Evolutionary conservation across 2,329 filamentous ascomycete genomes (phyloP).

Genomic region (Zasmidium citrigriseum): DNA sequence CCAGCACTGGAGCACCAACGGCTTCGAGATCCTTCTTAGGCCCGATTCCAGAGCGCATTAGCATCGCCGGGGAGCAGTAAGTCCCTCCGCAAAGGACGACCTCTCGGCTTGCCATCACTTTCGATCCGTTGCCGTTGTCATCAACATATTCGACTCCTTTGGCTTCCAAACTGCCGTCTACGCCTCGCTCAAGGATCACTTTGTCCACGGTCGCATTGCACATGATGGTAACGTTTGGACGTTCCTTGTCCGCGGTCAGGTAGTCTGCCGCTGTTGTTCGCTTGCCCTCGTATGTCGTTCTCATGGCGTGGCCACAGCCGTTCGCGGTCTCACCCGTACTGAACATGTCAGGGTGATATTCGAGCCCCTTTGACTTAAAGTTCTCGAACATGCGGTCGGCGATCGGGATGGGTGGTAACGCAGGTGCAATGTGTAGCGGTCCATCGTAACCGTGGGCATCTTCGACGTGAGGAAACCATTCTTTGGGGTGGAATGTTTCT

Average conservation of each 20-base stretch:
- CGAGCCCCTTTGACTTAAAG: slow-evolving; percentile 28
- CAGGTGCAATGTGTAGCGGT: slow-evolving; percentile 35
- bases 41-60: slow-evolving; percentile 58
- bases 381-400: slow-evolving; percentile 27
- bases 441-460: slow-evolving; percentile 27
- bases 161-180: slow-evolving; percentile 48
- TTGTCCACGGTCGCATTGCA: slow-evolving; percentile 55
- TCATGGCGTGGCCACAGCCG: slow-evolving; percentile 57
- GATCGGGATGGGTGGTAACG: slow-evolving; percentile 48
- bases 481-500: slow-evolving; percentile 28
- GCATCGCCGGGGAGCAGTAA: slow-evolving; percentile 55
- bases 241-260: slow-evolving; percentile 42
- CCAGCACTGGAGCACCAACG: slow-evolving; percentile 48
- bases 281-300: slow-evolving; percentile 55
- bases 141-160: slow-evolving; percentile 46
- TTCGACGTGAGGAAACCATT: slow-evolving; percentile 28
- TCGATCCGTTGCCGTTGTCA: slow-evolving; percentile 42
- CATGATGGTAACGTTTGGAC: slow-evolving; percentile 50
- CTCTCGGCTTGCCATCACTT: slow-evolving; percentile 30
- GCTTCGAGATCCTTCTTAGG: slow-evolving; percentile 41
- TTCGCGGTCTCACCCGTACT: slow-evolving; percentile 49
- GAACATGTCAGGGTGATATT: slow-evolving; percentile 32
- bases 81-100: slow-evolving; percentile 47
- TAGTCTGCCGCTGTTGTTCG: slow-evolving; percentile 59
- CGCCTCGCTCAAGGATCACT: slow-evolving; percentile 61